These are phyloP conservation scores for Aphanomyces stellatus DNA, from an alignment of 352 stramenopile species.

Conservation along the genomic window DNA sequence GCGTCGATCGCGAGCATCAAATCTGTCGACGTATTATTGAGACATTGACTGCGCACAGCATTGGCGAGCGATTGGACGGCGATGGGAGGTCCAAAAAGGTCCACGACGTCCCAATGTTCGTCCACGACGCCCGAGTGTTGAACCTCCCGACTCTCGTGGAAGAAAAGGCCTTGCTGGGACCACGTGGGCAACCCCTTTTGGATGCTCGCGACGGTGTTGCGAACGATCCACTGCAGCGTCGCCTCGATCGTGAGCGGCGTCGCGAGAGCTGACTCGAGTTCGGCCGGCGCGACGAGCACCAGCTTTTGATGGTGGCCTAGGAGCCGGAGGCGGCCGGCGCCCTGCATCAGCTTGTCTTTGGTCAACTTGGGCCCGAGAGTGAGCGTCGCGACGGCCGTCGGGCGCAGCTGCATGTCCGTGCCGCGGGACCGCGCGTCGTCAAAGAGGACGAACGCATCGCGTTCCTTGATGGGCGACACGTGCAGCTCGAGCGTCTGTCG, in stretches of 20 bases:
- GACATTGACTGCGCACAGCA: slow-evolving; percentile 9
- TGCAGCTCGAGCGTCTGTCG: slow-evolving; percentile 39
- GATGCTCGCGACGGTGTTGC: slow-evolving; percentile 70
- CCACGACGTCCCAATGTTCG: slow-evolving; percentile 43
- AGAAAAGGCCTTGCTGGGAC: slow-evolving; percentile 70
- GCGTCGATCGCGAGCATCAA: slow-evolving; percentile 1
- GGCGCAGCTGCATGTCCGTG: slow-evolving; percentile 80
- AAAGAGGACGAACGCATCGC: slow-evolving; percentile 86
- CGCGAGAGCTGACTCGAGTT: slow-evolving; percentile 61
- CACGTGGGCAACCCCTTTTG: slow-evolving; percentile 62
- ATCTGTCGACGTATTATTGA: background rate
- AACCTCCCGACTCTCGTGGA: slow-evolving; percentile 26
- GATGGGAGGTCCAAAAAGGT: slow-evolving; percentile 29
- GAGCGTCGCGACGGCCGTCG: slow-evolving; percentile 55
- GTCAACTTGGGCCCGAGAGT: slow-evolving; percentile 79
- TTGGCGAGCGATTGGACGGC: slow-evolving; percentile 32
- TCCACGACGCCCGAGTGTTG: slow-evolving; percentile 26
- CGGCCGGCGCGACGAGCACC: slow-evolving; percentile 48
- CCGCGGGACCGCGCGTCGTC: slow-evolving; percentile 84
- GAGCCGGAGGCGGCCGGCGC: slow-evolving; percentile 76
- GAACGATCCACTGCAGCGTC: slow-evolving; percentile 82
- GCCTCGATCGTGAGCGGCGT: slow-evolving; percentile 23
- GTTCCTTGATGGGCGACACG: slow-evolving; percentile 57
- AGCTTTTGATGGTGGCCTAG: slow-evolving; percentile 66
- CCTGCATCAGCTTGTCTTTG: slow-evolving; percentile 92